Conservation (phyloP, 2,329 filamentous ascomycete species). For the Claviceps africana region DNA sequence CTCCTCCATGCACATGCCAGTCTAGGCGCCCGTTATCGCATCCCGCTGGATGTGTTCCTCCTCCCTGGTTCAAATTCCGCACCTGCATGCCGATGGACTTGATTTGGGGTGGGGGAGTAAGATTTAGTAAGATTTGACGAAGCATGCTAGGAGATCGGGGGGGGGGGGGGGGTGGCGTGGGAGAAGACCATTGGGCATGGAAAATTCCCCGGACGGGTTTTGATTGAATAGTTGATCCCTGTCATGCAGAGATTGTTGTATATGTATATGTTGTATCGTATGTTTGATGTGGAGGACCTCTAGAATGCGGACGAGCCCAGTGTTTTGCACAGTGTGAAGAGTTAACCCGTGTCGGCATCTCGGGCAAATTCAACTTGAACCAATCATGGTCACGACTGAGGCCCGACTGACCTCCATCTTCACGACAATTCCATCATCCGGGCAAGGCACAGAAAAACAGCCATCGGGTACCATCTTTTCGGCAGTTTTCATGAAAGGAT, state of each 20-base stretch:
- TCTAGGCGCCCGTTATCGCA: background rate
- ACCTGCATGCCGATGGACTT: background rate
- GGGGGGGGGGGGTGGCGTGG: too few relatives aligned
- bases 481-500: background rate
- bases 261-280: too few relatives aligned
- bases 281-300: too few relatives aligned
- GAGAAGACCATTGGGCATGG: too few relatives aligned
- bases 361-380: background rate
- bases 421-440: background rate
- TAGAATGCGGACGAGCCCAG: too few relatives aligned
- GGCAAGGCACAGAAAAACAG: background rate
- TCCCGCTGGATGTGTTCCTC: background rate
- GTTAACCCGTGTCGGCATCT: background rate
- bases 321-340: background rate
- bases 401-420: background rate
- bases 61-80: background rate
- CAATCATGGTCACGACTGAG: background rate
- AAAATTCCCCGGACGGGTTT: too few relatives aligned
- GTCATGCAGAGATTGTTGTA: too few relatives aligned
- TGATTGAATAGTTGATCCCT: too few relatives aligned
- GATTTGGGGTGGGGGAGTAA: background rate
- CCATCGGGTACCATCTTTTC: background rate
- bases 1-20: background rate
- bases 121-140: too few relatives aligned
- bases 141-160: too few relatives aligned